These are phyloP conservation scores for Neurospora terricola DNA, from an alignment of 495 filamentous ascomycete genomes.

Conservation along the genomic window DNA sequence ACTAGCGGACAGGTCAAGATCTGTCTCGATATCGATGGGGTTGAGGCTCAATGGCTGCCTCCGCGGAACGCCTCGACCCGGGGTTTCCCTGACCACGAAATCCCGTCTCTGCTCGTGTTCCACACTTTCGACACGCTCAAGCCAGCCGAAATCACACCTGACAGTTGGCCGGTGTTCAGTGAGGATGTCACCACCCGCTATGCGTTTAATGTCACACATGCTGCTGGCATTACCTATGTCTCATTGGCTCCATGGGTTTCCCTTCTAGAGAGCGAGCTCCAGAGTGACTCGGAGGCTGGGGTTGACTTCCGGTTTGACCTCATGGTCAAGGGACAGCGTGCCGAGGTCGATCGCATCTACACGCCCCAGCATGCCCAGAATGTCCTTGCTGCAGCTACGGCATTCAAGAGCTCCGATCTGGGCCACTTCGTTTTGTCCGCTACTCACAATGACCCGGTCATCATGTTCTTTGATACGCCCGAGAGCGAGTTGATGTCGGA, in stretches of 20 bases:
- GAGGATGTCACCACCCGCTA: conserved; percentile 63
- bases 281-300: conserved; percentile 52
- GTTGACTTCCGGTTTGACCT: conserved; percentile 63
- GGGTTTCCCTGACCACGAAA: conserved; percentile 19
- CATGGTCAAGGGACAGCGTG: conserved; percentile 52
- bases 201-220: conserved; percentile 67
- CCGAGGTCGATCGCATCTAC: conserved; percentile 50
- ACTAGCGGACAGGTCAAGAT: conserved; percentile 63
- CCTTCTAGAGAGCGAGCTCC: conserved; percentile 65
- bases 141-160: conserved; percentile 35
- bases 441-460: conserved; percentile 51
- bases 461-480: conserved; percentile 57
- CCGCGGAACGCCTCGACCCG: conserved; percentile 34
- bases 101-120: conserved; percentile 37
- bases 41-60: conserved; percentile 81
- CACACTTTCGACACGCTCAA: conserved; percentile 53
- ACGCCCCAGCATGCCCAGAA: conserved; percentile 31
- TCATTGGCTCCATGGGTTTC: conserved; percentile 66
- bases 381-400: conserved; percentile 49
- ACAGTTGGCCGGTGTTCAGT: conserved; percentile 65
- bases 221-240: conserved; percentile 58
- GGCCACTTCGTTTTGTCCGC: conserved; percentile 72
- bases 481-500: conserved; percentile 29
- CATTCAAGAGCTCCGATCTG: conserved; percentile 62
- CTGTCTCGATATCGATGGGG: conserved; percentile 68